A percentile compares a stretch with the other conserved stretches of the same genome.
Evolutionary conservation across 495 filamentous ascomycete genomes (phyloP).

Genomic region (Xanthoparmelia taractica): DNA sequence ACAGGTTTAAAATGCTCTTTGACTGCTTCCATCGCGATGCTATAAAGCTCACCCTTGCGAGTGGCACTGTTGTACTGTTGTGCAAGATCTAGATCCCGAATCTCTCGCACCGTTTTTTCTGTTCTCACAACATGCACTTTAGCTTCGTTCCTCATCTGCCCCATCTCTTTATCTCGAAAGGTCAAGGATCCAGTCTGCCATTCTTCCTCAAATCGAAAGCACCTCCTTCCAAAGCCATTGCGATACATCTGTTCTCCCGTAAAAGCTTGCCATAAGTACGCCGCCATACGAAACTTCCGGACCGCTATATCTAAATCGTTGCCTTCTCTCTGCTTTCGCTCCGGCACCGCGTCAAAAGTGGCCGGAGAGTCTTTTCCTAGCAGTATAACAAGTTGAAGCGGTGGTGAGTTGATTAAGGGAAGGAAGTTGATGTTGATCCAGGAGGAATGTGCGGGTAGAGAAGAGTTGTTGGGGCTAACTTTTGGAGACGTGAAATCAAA

Average conservation of each 20-base stretch:
- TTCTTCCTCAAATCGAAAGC: conserved; percentile 85
- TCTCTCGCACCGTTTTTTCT: conserved; percentile 76
- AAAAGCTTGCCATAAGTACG: conserved; percentile 92
- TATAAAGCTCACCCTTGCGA: conserved; percentile 62
- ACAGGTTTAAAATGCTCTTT: conserved; percentile 62
- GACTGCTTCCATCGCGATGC: conserved; percentile 68
- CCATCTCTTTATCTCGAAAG: conserved; percentile 56
- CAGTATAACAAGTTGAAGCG: conserved; percentile 76
- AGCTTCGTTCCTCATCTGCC: conserved; percentile 77
- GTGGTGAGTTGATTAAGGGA: conserved; percentile 64
- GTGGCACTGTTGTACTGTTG: conserved; percentile 67
- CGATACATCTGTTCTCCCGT: conserved; percentile 92
- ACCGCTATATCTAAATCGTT: conserved; percentile 72
- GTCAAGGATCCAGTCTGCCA: conserved; percentile 77
- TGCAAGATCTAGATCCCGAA: conserved; percentile 68
- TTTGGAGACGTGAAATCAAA: conserved; percentile 83
- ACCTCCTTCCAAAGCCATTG: conserved; percentile 72
- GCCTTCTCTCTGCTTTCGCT: conserved; percentile 66
- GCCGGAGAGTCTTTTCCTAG: conserved; percentile 81
- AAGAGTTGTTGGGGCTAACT: conserved; percentile 58
- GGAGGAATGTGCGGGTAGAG: conserved; percentile 64
- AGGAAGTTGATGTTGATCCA: conserved; percentile 79
- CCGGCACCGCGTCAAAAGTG: conserved; percentile 74
- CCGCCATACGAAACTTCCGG: conserved; percentile 81
- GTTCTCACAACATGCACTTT: conserved; percentile 75